A percentile compares a stretch with the other conserved stretches of the same genome.
phyloP scores from a whole-genome alignment of 1,139 yeast species.

The Yamadazyma mexicana region DNA sequence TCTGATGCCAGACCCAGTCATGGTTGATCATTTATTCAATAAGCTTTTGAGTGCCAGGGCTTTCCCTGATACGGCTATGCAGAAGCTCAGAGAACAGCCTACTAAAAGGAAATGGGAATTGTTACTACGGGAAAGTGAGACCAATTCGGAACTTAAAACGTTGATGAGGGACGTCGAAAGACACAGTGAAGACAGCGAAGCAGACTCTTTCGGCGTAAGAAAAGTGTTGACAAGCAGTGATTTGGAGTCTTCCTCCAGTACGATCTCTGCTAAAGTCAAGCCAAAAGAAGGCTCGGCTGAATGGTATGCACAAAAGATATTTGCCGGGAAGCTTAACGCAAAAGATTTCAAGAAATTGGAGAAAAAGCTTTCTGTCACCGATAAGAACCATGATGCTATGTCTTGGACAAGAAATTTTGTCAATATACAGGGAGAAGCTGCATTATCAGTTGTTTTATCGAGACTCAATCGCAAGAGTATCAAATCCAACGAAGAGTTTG shows the following conservation, averaged over 20 bases:
- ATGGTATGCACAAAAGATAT: constrained; percentile 42
- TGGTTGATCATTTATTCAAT: constrained; percentile 43
- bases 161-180: constrained; percentile 10
- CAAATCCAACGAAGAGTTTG: constrained; percentile 47
- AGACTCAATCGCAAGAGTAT: constrained; percentile 44
- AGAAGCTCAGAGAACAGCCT: constrained; percentile 31
- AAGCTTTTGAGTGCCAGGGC: constrained; percentile 37
- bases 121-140: constrained; percentile 42
- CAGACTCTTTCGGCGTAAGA: constrained; percentile 4
- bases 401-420: constrained; percentile 37
- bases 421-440: constrained; percentile 46
- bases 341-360: constrained; percentile 39
- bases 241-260: constrained; percentile 6
- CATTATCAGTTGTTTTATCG: constrained; percentile 40
- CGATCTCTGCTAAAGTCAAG: constrained; percentile 4
- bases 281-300: constrained; percentile 41
- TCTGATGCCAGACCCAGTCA: constrained; percentile 35
- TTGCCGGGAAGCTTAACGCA: constrained; percentile 33
- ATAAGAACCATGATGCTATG: constrained; percentile 19
- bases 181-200: constrained; percentile 4
- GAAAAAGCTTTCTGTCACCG: constrained; percentile 27
- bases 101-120: constrained; percentile 47
- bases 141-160: constrained; percentile 33
- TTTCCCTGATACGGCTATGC: constrained; percentile 36
- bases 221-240: constrained; percentile 10